Evolutionary conservation across 2,329 filamentous ascomycete species (phyloP).

Genomic region (Zalaria sp.): DNA sequence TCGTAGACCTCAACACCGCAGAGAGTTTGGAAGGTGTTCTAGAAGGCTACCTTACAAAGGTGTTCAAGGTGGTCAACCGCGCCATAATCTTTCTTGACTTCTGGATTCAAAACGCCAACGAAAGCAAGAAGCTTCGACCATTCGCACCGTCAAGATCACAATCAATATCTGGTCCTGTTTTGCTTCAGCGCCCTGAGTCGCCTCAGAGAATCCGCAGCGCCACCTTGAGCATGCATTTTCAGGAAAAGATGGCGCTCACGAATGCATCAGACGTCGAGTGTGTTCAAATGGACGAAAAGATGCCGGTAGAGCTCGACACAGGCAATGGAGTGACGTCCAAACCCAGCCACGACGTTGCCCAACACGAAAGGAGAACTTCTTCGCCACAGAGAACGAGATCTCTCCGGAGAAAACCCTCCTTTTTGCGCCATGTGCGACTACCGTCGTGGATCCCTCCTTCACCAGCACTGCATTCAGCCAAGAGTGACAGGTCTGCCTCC

Average conservation of each 20-base stretch:
- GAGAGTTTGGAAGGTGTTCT: conserved; percentile 61
- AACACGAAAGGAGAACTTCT: too few relatives aligned
- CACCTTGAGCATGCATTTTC: too few relatives aligned
- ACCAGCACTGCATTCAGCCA: neutral
- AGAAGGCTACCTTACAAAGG: conserved; percentile 86
- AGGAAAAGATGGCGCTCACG: too few relatives aligned
- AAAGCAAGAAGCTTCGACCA: neutral
- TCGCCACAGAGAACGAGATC: too few relatives aligned
- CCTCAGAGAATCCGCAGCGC: too few relatives aligned
- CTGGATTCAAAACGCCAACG: conserved; percentile 42
- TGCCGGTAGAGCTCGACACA: too few relatives aligned
- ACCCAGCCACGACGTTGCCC: too few relatives aligned
- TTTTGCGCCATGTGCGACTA: neutral
- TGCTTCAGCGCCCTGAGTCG: too few relatives aligned
- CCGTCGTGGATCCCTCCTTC: neutral
- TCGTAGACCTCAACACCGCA: conserved; percentile 35
- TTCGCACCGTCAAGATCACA: neutral
- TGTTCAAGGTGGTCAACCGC: conserved; percentile 86
- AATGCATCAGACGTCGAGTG: too few relatives aligned
- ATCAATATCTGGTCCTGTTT: too few relatives aligned
- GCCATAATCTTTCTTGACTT: conserved; percentile 82
- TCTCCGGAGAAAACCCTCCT: neutral
- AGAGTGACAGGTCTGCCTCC: conserved; percentile 53
- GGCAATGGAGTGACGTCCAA: too few relatives aligned
- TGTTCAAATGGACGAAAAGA: too few relatives aligned